phyloP scores from a whole-genome alignment of 192 early-diverging fungal species.

The Podila clonocystis region DNA sequence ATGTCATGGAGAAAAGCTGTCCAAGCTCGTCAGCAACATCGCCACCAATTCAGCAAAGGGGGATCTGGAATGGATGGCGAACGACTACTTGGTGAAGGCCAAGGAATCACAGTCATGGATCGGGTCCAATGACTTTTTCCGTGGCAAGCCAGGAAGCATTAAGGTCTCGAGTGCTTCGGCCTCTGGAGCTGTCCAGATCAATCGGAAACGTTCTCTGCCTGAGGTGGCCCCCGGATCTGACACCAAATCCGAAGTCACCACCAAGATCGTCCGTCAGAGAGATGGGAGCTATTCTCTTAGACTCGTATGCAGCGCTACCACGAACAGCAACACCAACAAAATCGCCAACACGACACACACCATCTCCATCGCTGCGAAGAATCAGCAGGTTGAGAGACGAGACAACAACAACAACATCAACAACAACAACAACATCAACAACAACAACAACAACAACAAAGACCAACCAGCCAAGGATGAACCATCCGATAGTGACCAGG shows the following conservation, averaged over 20 bases:
- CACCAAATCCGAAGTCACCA: not conserved
- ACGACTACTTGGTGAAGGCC: constrained; percentile 59
- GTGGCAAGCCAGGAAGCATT: not conserved
- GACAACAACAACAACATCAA: too few species aligned
- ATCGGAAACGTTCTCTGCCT: not conserved
- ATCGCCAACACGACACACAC: too few species aligned
- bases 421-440: too few species aligned
- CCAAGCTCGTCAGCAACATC: constrained; percentile 53
- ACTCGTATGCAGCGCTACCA: constrained; percentile 13
- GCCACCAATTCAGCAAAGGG: constrained; percentile 64
- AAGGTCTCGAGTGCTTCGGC: not conserved
- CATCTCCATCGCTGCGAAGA: too few species aligned
- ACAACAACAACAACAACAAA: too few species aligned
- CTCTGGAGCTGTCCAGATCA: not conserved
- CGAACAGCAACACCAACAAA: not conserved
- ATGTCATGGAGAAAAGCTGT: constrained; percentile 62
- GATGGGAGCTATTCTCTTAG: constrained; percentile 23
- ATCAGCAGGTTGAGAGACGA: too few species aligned
- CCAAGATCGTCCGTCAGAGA: not conserved
- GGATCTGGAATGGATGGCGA: constrained; percentile 78
- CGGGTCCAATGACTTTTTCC: constrained; percentile 12
- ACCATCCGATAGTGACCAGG: too few species aligned
- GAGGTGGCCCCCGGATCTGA: not conserved
- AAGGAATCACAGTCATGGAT: constrained; percentile 23
- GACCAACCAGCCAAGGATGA: too few species aligned